Evolutionary conservation across 2,329 filamentous ascomycete species (phyloP), one percentile per base, ranked within the genome.

Genomic region (Xylaria sp.): DNA sequence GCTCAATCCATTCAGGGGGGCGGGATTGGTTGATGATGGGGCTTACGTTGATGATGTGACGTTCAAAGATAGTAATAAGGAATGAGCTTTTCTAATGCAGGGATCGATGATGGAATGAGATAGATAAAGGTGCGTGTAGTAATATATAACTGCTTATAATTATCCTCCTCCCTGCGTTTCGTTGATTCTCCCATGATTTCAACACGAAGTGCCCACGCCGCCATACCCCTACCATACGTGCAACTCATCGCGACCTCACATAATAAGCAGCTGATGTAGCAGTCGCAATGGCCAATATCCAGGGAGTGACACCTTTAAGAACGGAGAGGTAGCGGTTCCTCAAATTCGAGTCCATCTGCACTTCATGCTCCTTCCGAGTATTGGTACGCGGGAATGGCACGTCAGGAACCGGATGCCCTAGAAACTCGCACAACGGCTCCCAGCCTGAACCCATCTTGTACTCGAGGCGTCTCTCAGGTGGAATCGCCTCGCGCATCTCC

Each of bases 351-450:
- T 43, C 13, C 13, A 18, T 15, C 41, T 43, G 12, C 13, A 15
- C 15, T 43, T 43, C 18, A 15, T 46, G 43, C 8, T n/a, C 7
- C 39, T 62, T 23, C 36, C 52, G 23, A 2, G 65, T 66, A 31
- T 72, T 72, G 7, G 57, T 13, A n/a, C 31, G 31, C 3, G 70
- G 68, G n/a, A 71, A 72, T 3, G 59, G 59, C 1, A 71, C 60
- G 25, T 63, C 59, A 5, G 66, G 71, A 9, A 72, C 61, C 1
- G 63, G 48, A 25, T 66, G 63, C 10, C 66, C 69, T 2, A 73
- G 67, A 48, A 73, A 73, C 31, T 33, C 58, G 33, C 70, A 72
- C 1, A 73, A 61, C 0, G 70, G 67, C n/a, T 63, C 71, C 68
- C 70, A 73, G 3, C 71, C 70, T 13, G 67, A 69, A 9, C 60